phyloP scores from a whole-genome alignment of 345 rosid species.

The Ceriops zippeliana region DNA sequence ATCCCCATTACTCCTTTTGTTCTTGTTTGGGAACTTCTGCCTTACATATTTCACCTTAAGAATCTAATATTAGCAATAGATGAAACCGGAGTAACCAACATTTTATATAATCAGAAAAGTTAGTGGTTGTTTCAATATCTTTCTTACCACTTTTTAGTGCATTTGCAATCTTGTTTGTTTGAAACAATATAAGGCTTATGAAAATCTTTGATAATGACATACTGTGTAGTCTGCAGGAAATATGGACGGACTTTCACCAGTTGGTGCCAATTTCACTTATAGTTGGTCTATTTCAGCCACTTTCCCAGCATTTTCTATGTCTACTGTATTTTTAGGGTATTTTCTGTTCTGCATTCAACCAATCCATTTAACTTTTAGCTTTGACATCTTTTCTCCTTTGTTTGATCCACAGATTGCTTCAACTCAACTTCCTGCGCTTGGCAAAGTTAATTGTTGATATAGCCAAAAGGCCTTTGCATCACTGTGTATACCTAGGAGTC shows the following conservation, averaged over 20 bases:
- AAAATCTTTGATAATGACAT: slow-evolving; percentile 2
- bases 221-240: slow-evolving; percentile 7
- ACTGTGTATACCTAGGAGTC: slow-evolving; percentile 17
- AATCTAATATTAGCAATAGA: slow-evolving; percentile 8
- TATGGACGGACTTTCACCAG: slow-evolving; percentile 9
- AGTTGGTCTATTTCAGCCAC: background rate
- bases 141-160: background rate
- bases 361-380: slow-evolving; percentile 2
- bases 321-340: slow-evolving; percentile 2
- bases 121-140: slow-evolving; percentile 6
- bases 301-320: slow-evolving; percentile 10
- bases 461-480: slow-evolving; percentile 19
- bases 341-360: background rate
- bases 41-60: background rate
- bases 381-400: background rate
- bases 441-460: slow-evolving; percentile 10
- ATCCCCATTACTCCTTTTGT: slow-evolving; percentile 10
- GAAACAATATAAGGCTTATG: background rate
- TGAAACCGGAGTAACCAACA: background rate
- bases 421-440: slow-evolving; percentile 9
- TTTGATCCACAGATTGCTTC: background rate
- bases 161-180: no score
- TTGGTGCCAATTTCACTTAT: slow-evolving; percentile 14
- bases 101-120: slow-evolving; percentile 14
- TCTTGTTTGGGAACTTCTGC: slow-evolving; percentile 6